phyloP scores from a whole-genome alignment of 306 rosid species.

The Carpinus viminea region DNA sequence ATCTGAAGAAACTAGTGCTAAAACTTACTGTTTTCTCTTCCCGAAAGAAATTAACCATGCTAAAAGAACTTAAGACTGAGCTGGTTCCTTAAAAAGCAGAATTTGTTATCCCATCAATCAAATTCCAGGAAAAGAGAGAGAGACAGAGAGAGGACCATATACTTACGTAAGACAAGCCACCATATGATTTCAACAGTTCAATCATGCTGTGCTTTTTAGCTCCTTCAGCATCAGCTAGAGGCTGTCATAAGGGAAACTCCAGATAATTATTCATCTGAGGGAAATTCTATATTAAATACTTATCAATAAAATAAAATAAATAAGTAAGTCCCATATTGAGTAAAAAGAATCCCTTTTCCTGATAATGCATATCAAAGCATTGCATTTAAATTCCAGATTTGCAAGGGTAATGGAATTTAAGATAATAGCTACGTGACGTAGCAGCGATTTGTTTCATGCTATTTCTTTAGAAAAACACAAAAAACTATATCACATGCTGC shows the following conservation, averaged over 20 bases:
- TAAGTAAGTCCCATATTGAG: too few relatives aligned
- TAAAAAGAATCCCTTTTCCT: not conserved
- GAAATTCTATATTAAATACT: not conserved
- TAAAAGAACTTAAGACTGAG: too few relatives aligned
- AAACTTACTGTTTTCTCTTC: too few relatives aligned
- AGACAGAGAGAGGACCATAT: slow-evolving; percentile 18
- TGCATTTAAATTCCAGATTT: not conserved
- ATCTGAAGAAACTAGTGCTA: not conserved
- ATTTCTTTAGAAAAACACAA: too few relatives aligned
- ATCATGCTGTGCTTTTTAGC: slow-evolving; percentile 61
- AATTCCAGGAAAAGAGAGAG: not conserved
- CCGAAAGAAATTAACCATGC: too few relatives aligned
- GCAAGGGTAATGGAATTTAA: not conserved
- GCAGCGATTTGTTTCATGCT: too few relatives aligned
- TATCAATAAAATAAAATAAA: too few relatives aligned
- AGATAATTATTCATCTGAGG: not conserved
- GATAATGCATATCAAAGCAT: not conserved
- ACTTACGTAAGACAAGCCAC: slow-evolving; percentile 92
- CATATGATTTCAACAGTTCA: slow-evolving; percentile 72
- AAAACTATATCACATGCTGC: not conserved
- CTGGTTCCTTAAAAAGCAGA: not conserved
- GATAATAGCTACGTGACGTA: too few relatives aligned
- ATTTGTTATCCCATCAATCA: not conserved
- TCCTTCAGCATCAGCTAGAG: slow-evolving; percentile 99
- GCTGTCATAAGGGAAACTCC: slow-evolving; percentile 48